Conservation (phyloP, 2,329 filamentous ascomycete species). For the Fusarium tanahbumbuense region DNA sequence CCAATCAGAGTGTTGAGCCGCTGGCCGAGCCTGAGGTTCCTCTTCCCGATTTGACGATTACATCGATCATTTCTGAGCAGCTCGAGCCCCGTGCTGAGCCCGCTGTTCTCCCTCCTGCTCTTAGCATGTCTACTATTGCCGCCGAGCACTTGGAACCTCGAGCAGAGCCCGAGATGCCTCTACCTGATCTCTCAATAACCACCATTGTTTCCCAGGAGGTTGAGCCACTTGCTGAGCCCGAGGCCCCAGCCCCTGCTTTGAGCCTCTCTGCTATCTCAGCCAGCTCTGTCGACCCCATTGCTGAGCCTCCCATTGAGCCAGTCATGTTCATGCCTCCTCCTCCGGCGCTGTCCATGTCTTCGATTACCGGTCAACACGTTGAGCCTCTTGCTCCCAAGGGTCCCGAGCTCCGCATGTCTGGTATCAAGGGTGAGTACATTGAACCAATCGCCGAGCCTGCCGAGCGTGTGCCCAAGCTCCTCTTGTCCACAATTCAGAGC, state of each 20-base stretch:
- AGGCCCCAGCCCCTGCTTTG: constrained; percentile 37
- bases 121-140: constrained; percentile 44
- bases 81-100: constrained; percentile 48
- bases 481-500: constrained; percentile 36
- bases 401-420: constrained; percentile 36
- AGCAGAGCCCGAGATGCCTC: constrained; percentile 38
- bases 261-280: constrained; percentile 36
- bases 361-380: constrained; percentile 26
- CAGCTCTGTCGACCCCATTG: constrained; percentile 33
- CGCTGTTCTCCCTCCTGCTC: constrained; percentile 34
- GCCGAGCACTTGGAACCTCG: constrained; percentile 46
- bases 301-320: constrained; percentile 40
- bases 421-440: constrained; percentile 41
- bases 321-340: constrained; percentile 39
- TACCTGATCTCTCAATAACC: constrained; percentile 48
- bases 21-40: constrained; percentile 51
- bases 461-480: constrained; percentile 20
- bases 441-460: constrained; percentile 37
- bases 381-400: constrained; percentile 46
- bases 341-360: constrained; percentile 32
- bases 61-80: constrained; percentile 43
- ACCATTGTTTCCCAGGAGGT: constrained; percentile 48
- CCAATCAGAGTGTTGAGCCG: constrained; percentile 56
- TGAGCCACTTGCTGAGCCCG: constrained; percentile 29
- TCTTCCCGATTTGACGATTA: constrained; percentile 45